Conservation (phyloP, 345 rosid species). For the Acer yangbiense region DNA sequence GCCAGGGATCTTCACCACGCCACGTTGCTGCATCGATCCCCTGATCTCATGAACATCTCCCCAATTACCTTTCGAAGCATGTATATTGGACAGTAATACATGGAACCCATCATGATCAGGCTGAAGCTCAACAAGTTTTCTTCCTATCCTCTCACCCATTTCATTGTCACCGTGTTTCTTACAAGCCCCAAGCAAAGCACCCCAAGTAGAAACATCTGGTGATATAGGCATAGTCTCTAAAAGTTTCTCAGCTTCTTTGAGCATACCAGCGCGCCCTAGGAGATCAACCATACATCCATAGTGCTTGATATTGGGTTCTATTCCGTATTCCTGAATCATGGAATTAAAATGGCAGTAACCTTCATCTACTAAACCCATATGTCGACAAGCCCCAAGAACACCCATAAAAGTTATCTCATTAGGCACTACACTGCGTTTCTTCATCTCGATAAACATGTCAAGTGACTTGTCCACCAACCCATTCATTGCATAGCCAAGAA, state of each 20-base stretch:
- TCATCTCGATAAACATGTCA: conserved; percentile 45
- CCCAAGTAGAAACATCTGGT: conserved; percentile 72
- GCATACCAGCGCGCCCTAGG: conserved; percentile 65
- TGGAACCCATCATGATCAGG: conserved; percentile 66
- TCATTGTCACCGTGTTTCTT: conserved; percentile 47
- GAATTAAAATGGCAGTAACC: conserved; percentile 45
- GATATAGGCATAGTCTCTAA: conserved; percentile 56
- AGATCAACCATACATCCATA: conserved; percentile 84
- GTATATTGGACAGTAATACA: conserved; percentile 56
- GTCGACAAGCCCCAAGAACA: conserved; percentile 63
- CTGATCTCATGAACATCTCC: conserved; percentile 50
- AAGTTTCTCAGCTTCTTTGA: conserved; percentile 66
- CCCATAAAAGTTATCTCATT: conserved; percentile 56
- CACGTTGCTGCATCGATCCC: conserved; percentile 45
- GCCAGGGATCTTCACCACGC: conserved; percentile 58
- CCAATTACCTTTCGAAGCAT: conserved; percentile 64
- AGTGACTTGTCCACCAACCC: conserved; percentile 51
- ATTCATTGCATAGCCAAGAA: conserved; percentile 60
- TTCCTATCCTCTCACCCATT: conserved; percentile 62
- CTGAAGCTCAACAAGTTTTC: conserved; percentile 56
- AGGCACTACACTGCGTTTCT: conserved; percentile 40
- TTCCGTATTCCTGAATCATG: conserved; percentile 44
- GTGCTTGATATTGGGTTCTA: conserved; percentile 63
- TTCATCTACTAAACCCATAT: conserved; percentile 62
- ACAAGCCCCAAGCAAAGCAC: conserved; percentile 68